Percentiles rank a stretch among this genome's conserved stretches.
These are phyloP conservation scores for Microsporum ferrugineum DNA, from an alignment of 2,329 filamentous ascomycete species.

Conservation along the genomic window DNA sequence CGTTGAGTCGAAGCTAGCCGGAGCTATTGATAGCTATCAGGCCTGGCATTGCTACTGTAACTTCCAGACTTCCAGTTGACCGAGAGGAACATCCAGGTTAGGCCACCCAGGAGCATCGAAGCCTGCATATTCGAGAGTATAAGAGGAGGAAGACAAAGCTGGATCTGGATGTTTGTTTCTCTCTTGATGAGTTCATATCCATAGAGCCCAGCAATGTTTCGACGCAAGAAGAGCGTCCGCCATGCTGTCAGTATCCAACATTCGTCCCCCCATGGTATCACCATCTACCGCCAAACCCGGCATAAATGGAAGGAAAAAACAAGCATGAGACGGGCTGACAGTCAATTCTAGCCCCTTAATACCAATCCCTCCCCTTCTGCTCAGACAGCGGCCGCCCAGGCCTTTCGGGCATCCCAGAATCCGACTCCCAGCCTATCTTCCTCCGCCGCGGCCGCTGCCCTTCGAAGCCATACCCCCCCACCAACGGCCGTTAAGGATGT, in stretches of 20 bases:
- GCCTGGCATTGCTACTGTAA: neutral
- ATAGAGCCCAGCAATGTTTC: slow-evolving; percentile 25
- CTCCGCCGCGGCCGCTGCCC: slow-evolving; percentile 74
- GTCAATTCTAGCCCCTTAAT: slow-evolving; percentile 47
- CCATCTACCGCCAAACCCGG: neutral
- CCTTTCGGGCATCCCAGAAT: slow-evolving; percentile 58
- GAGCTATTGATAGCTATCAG: neutral
- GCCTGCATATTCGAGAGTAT: neutral
- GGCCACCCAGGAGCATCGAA: neutral
- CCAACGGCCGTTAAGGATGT: slow-evolving; percentile 71
- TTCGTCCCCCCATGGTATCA: neutral
- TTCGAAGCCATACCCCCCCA: slow-evolving; percentile 64
- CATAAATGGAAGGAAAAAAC: no score
- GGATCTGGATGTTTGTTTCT: neutral
- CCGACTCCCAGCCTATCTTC: slow-evolving; percentile 55
- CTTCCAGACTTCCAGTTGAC: neutral
- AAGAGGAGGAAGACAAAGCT: neutral
- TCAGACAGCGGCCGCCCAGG: slow-evolving; percentile 67
- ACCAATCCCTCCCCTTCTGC: slow-evolving; percentile 59
- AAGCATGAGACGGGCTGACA: neutral
- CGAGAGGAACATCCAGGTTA: no score
- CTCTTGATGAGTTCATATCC: neutral
- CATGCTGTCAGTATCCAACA: slow-evolving; percentile 29
- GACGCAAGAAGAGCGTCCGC: slow-evolving; percentile 32
- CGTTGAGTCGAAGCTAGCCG: neutral